Conservation (phyloP, 345 rosid species). For the Dimocarpus longan region DNA sequence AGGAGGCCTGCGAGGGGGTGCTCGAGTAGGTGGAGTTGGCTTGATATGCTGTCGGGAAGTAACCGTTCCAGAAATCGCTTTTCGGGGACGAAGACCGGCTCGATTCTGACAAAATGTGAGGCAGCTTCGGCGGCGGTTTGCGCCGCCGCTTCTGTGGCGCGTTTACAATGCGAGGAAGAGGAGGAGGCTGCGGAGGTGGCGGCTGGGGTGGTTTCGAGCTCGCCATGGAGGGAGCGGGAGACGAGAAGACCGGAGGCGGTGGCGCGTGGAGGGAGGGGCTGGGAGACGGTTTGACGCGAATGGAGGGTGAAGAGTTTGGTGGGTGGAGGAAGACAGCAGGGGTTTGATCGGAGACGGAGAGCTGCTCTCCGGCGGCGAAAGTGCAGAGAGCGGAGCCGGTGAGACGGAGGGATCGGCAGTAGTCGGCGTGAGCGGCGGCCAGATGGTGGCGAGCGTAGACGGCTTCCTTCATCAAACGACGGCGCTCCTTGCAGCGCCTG, state of each 20-base stretch:
- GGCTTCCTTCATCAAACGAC: slow-evolving; percentile 92
- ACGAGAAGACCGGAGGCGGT: slow-evolving; percentile 39
- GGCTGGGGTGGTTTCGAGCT: slow-evolving; percentile 41
- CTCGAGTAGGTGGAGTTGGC: slow-evolving; percentile 62
- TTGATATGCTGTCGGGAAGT: slow-evolving; percentile 74
- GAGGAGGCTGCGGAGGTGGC: background rate
- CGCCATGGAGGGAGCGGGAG: slow-evolving; percentile 52
- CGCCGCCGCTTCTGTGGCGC: slow-evolving; percentile 49
- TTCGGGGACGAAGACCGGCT: slow-evolving; percentile 74
- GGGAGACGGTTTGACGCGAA: slow-evolving; percentile 45
- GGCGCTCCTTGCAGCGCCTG: slow-evolving; percentile 91
- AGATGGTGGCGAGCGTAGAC: slow-evolving; percentile 82
- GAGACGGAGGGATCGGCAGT: slow-evolving; percentile 80
- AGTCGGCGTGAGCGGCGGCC: slow-evolving; percentile 93
- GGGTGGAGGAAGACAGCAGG: slow-evolving; percentile 79
- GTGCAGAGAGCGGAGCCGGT: slow-evolving; percentile 87
- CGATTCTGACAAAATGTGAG: slow-evolving; percentile 90
- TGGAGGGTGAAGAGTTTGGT: slow-evolving; percentile 20
- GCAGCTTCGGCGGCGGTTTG: slow-evolving; percentile 56
- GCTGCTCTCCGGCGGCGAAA: slow-evolving; percentile 79
- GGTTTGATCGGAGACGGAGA: slow-evolving; percentile 78
- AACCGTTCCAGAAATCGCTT: slow-evolving; percentile 51
- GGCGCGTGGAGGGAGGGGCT: slow-evolving; percentile 47
- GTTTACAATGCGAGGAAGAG: slow-evolving; percentile 48
- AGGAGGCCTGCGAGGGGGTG: slow-evolving; percentile 89